phyloP scores from a whole-genome alignment of 2,329 filamentous ascomycete genomes.

The Ilyonectria destructans region DNA sequence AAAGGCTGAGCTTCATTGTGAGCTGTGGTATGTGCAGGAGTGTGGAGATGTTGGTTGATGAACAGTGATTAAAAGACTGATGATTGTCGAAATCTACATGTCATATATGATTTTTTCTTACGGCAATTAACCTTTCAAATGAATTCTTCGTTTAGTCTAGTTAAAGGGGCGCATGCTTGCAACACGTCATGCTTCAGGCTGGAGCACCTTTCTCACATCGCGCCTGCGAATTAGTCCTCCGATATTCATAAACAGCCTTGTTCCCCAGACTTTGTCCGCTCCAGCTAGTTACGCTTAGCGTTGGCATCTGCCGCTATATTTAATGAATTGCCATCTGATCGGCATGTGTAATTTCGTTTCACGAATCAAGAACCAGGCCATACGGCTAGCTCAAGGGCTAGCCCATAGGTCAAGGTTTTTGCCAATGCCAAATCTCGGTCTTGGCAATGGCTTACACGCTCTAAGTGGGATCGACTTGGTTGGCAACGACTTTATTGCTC shows the following conservation, averaged over 20 bases:
- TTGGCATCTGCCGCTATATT: background rate
- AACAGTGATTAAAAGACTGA: background rate
- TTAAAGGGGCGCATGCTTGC: background rate
- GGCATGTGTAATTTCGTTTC: background rate
- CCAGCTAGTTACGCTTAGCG: background rate
- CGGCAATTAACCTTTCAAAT: background rate
- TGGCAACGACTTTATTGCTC: background rate
- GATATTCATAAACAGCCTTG: background rate
- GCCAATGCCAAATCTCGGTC: background rate
- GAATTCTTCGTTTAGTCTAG: background rate
- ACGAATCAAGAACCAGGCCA: background rate
- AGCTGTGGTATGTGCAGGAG: background rate
- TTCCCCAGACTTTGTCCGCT: background rate
- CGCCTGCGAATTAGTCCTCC: background rate
- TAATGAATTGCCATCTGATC: constrained; percentile 2
- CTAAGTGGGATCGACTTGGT: background rate
- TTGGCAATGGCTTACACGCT: background rate
- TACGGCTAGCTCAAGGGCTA: background rate
- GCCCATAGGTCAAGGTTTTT: background rate
- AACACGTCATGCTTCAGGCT: background rate
- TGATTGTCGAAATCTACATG: background rate
- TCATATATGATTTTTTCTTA: background rate
- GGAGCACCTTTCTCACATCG: background rate
- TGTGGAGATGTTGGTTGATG: background rate
- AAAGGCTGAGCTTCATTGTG: constrained; percentile 5